phyloP scores from a whole-genome alignment of 306 rosid species.

The Inga oerstediana region DNA sequence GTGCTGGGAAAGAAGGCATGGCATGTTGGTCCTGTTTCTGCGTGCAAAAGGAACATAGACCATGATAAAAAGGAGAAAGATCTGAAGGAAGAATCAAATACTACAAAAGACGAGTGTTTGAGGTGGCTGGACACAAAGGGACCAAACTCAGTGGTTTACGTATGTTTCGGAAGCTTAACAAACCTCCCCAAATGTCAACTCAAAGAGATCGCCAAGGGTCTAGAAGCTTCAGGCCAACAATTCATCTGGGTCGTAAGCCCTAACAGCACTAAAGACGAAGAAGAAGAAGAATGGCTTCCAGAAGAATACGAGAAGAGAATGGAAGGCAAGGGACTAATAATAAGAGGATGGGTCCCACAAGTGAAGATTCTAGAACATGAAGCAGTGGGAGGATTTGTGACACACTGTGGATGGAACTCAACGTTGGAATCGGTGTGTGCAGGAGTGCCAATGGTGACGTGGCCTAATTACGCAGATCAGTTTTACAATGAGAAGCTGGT shows the following conservation, averaged over 20 bases:
- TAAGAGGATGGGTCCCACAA: conserved; percentile 60
- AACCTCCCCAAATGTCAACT: conserved; percentile 47
- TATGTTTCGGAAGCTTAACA: conserved; percentile 51
- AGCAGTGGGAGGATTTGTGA: conserved; percentile 39
- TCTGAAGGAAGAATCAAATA: conserved; percentile 12
- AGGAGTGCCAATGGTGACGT: background rate
- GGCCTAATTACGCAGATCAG: background rate
- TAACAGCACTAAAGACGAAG: background rate
- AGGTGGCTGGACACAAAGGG: conserved; percentile 43
- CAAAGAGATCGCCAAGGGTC: conserved; percentile 54
- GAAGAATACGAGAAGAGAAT: conserved; percentile 46
- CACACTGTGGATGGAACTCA: conserved; percentile 52
- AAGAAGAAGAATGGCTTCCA: conserved; percentile 32
- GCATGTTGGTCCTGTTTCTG: conserved; percentile 66
- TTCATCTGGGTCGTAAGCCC: conserved; percentile 56
- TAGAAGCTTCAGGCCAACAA: conserved; percentile 46
- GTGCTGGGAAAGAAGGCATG: conserved; percentile 50
- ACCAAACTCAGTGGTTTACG: conserved; percentile 51
- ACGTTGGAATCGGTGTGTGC: conserved; percentile 16
- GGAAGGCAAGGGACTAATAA: conserved; percentile 43
- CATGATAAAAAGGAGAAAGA: conserved; percentile 1
- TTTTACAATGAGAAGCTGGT: conserved; percentile 6
- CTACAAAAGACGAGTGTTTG: conserved; percentile 28
- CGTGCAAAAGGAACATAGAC: background rate
- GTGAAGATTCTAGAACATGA: conserved; percentile 41